Percentiles rank a stretch among this genome's conserved stretches.
These are phyloP conservation scores for Acer yangbiense DNA, from an alignment of 345 rosid genomes.

Conservation along the genomic window DNA sequence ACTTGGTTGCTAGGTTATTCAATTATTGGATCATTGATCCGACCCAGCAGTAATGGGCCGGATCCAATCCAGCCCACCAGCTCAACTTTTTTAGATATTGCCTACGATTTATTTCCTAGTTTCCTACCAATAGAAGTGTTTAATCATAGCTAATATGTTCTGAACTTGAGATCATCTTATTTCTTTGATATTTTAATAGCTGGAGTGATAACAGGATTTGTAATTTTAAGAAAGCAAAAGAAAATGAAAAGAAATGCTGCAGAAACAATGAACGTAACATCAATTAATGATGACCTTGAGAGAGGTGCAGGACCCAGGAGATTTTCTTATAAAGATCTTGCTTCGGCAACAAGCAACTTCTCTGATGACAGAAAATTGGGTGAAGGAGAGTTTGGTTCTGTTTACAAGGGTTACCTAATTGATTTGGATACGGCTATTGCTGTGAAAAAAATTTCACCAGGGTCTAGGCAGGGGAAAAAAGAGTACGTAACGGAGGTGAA, in stretches of 20 bases:
- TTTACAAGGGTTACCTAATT: constrained; percentile 49
- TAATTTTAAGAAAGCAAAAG: constrained; percentile 18
- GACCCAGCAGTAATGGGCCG: too few relatives aligned
- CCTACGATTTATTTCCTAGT: too few relatives aligned
- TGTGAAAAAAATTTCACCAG: constrained; percentile 48
- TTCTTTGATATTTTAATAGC: constrained; percentile 16
- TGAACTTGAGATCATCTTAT: too few relatives aligned
- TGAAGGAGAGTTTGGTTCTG: constrained; percentile 59
- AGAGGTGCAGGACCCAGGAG: constrained; percentile 58
- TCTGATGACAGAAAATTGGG: constrained; percentile 53
- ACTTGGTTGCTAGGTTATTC: background rate
- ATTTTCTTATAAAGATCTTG: constrained; percentile 48
- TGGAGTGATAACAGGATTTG: constrained; percentile 4
- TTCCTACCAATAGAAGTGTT: too few relatives aligned
- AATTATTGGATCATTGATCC: too few relatives aligned
- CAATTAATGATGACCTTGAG: constrained; percentile 50
- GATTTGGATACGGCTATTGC: constrained; percentile 35
- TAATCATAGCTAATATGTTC: too few relatives aligned
- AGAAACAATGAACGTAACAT: constrained; percentile 28
- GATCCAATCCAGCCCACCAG: too few relatives aligned
- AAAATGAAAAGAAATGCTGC: constrained; percentile 10
- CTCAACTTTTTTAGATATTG: too few relatives aligned
- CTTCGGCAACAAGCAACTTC: constrained; percentile 52
- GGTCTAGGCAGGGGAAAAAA: constrained; percentile 50
- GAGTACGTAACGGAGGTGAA: constrained; percentile 59